Evolutionary conservation across 2,329 filamentous ascomycete genomes (phyloP).

Genomic region (Periconia digitata): DNA sequence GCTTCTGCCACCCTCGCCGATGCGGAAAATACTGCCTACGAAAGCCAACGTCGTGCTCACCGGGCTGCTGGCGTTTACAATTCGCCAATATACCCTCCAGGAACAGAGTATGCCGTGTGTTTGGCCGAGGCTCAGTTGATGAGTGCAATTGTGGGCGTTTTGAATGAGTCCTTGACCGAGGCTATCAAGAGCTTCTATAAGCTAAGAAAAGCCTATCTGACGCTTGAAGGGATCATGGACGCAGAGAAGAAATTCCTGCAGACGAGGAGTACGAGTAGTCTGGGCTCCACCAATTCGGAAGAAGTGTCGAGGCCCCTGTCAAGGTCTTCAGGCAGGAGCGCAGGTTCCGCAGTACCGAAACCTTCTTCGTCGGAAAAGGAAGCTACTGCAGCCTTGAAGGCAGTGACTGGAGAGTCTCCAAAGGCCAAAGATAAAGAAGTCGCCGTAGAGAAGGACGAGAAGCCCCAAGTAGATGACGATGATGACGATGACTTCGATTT

Average conservation of each 20-base stretch:
- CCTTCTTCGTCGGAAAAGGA: conserved; percentile 11
- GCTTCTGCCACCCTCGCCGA: conserved; percentile 71
- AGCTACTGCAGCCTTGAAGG: not conserved
- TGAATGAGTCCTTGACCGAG: conserved; percentile 92
- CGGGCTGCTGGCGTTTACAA: conserved; percentile 60
- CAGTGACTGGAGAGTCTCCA: conserved; percentile 11
- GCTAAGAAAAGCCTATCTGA: conserved; percentile 82
- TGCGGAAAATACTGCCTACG: conserved; percentile 75
- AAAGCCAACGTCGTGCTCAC: conserved; percentile 74
- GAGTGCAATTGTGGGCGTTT: conserved; percentile 80
- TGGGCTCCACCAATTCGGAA: conserved; percentile 24
- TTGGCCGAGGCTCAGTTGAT: conserved; percentile 86
- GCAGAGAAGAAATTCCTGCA: conserved; percentile 66
- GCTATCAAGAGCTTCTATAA: conserved; percentile 92
- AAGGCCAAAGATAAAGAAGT: conserved; percentile 2
- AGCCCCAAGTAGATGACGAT: conserved; percentile 17
- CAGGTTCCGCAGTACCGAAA: conserved; percentile 11
- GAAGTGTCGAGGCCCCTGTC: conserved; percentile 26
- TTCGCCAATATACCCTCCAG: conserved; percentile 73
- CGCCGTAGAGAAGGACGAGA: conserved; percentile 16
- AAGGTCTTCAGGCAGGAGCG: conserved; percentile 15
- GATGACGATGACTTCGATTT: conserved; percentile 52
- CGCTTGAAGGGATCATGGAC: conserved; percentile 76
- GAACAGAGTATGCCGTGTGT: conserved; percentile 83
- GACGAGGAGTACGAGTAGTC: conserved; percentile 36